Evolutionary conservation across 169 alveolate species (phyloP), one percentile per base, ranked within the genome.

Genomic region (Plasmodium malariae): DNA sequence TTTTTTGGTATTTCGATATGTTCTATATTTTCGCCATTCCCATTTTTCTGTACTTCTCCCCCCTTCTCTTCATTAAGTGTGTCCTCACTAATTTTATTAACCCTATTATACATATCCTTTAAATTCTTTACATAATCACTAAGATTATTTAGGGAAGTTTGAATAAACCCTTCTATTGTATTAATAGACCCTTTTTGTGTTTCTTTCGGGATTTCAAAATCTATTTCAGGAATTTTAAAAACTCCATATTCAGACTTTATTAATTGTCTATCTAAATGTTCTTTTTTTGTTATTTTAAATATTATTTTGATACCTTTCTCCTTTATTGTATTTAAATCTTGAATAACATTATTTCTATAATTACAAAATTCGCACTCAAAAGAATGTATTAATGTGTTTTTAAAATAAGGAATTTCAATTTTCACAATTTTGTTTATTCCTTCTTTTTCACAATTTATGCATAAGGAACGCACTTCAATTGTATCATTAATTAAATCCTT

Each of bases 341-440:
- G 97, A 1, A 98, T 97, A 76, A 98, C 99, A 85, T 93, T 97
- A 92, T 97, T 96, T 71, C 93, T 94, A 89, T 93, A 96, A 14
- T 99, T 99, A 88, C 99, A 98, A 43, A 96, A 92, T 54, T 94
- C 96, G 70, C 99, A 98, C 26, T 95, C 96, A 92, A 98, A 98
- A 9, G 92, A 73, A 74, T 72, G 89, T 55, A 69, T 68, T 32
- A 74, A 85, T 48, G 97, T 87, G 59, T 95, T 96, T 93, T 95
- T 94, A 93, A 97, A 97, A 93, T 97, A 97, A 4, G 99, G 99
- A 68, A 97, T 97, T 74, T 94, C 93, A n/a, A 97, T 93, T 49
- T 96, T 92, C 60, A 97, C 88, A 45, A 97, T 73, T 55, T 96
- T 95, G 6, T 98, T 97, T 62, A 93, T 94, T 7, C 99, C 99